Evolutionary conservation across 192 early-diverging fungal genomes (phyloP), one percentile per base, ranked within the genome.

Genomic region (Pilaira anomala): DNA sequence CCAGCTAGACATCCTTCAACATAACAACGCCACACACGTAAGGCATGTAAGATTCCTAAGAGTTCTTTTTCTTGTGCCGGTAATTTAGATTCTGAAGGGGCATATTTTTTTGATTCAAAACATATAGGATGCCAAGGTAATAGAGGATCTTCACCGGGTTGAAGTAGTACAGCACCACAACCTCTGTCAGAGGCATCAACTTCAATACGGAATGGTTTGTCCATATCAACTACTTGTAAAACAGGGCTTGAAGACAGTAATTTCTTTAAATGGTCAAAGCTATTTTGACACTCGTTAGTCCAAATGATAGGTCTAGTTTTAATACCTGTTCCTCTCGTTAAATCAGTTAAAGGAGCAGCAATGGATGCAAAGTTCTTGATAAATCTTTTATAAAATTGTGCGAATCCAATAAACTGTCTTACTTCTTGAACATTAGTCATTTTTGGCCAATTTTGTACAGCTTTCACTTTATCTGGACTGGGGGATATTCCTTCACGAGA

Each of bases 61-160:
- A 63, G 12, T 44, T 63, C 62, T 4, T 33, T 52, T 40, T 74
- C 59, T 40, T 76, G 71, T 18, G 69, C 54, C 5, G 68, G 66
- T 21, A 71, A 73, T 6, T 67, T 65, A 16, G 41, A 19, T 60
- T 68, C 36, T 65, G 66, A 71, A 24, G 51, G 14, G 0, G 46
- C 45, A 13, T 70, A 51, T 18, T 77, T 77, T 22, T 65, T 61
- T 4, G 71, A 73, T 50, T 72, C 66, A 54, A 63, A 77, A 21
- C 62, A 67, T 0, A 73, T 46, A 11, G 76, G 76, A 7, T 61
- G 63, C 25, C 78, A 52, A 0, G 4, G 16, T 18, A 16, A 14
- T 3, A 30, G 3, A 0, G 25, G 21, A 29, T 26, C 19, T 7
- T 26, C 7, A 2, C 12, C 24, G 3, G 19, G 21, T 30, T 60